Conservation (phyloP, 495 filamentous ascomycete genomes). For the Podospora appendiculata region DNA sequence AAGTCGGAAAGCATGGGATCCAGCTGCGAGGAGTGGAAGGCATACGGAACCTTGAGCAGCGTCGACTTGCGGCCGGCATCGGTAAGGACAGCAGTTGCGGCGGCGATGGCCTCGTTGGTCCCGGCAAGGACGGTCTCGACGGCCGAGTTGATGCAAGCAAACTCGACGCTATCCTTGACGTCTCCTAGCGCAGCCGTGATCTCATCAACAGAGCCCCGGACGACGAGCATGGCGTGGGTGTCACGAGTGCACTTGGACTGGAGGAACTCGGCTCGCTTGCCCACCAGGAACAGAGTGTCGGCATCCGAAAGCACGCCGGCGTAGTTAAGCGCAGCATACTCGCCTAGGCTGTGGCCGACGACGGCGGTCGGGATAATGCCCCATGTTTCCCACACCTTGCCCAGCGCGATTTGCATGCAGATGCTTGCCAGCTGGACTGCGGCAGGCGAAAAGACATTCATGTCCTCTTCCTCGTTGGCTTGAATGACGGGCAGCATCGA, state of each 20-base stretch:
- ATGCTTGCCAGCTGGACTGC: conserved; percentile 65
- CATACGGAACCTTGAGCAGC: conserved; percentile 61
- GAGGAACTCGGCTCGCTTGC: conserved; percentile 63
- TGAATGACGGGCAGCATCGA: conserved; percentile 56
- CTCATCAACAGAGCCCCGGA: conserved; percentile 33
- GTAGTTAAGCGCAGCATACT: conserved; percentile 75
- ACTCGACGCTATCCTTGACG: conserved; percentile 11
- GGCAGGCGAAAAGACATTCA: conserved; percentile 56
- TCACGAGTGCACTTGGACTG: conserved; percentile 56
- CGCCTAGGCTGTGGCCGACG: conserved; percentile 75
- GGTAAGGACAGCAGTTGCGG: conserved; percentile 21
- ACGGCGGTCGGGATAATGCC: conserved; percentile 66
- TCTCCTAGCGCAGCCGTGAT: conserved; percentile 22
- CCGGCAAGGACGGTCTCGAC: conserved; percentile 53
- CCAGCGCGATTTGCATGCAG: conserved; percentile 74
- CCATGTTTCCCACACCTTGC: conserved; percentile 65
- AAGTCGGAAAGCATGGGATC: conserved; percentile 61
- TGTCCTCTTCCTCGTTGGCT: conserved; percentile 40
- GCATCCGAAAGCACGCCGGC: conserved; percentile 69
- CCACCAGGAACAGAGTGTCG: conserved; percentile 72
- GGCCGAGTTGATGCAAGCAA: conserved; percentile 54
- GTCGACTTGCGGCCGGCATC: conserved; percentile 49
- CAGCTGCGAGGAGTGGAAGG: conserved; percentile 75
- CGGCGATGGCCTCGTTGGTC: conserved; percentile 37
- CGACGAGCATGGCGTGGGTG: conserved; percentile 60